Base-by-base conservation (phyloP, 129 eudicot genomes). In the Solidago caesia region DNA sequence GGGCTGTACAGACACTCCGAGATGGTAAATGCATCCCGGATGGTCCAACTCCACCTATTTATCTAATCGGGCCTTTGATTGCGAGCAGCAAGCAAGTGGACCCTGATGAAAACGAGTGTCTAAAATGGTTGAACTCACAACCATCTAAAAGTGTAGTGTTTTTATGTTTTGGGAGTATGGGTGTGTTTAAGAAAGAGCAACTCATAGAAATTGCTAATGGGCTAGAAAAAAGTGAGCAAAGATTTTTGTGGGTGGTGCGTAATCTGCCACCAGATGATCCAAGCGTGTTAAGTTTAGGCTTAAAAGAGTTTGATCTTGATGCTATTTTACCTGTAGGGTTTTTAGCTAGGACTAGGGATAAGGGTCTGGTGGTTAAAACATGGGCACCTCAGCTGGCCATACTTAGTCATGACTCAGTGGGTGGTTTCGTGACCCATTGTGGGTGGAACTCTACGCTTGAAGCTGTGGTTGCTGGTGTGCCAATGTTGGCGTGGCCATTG, bases 391-490 rank as follows among this genome's bases (percentile, higher is more conserved):
- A 86, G 51, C 67, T 55, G 14, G 84, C 68, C 8, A 74, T 91
- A 6, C 85, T 91, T 46, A 51, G 60, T 33, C 97, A 91, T 52
- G 76, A 76, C 8, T 70, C 97, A 8, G 87, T 91, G 63, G 92
- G 88, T 44, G 97, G 96, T 7, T 91, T 91, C 59, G 90, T 88
- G 82, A 80, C 84, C 27, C 95, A 91, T 56, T 91, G 95, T 16
- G 97, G 95, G 67, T 84, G 95, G 94, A 91, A 89, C 87, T 91
- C 97, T 55, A 33, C 59, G 4, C 61, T 91, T 62, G 97, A 91
- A 33, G 88, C 87, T 13, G 82, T 88, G 49, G 41, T 63, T 13
- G 77, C 69, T 4, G 96, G 96, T 8, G 89, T 91, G 45, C 90
- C 97, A 7, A 83, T 91, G 84, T 77, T 88, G 48, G 92, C 84